A percentile compares a stretch with the other conserved stretches of the same genome.
phyloP scores from a whole-genome alignment of 2,329 filamentous ascomycete species.

The Alternaria angustiovoidea region DNA sequence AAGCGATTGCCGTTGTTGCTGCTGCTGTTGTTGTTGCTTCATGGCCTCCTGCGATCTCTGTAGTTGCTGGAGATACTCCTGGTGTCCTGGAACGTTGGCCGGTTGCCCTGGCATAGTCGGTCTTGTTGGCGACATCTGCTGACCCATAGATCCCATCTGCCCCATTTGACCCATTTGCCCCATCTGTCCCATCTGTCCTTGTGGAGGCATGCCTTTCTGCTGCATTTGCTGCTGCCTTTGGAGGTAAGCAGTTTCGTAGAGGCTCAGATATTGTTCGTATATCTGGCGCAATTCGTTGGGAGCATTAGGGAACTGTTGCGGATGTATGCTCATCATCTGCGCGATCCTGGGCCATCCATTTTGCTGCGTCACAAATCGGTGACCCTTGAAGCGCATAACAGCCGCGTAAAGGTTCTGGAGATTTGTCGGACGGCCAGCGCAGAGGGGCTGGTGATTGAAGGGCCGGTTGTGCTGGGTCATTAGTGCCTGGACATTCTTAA shows the following conservation, averaged over 20 bases:
- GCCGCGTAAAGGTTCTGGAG: slow-evolving; percentile 79
- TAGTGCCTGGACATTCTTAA: slow-evolving; percentile 79
- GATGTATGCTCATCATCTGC: slow-evolving; percentile 55
- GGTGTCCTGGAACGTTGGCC: slow-evolving; percentile 60
- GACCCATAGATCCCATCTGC: slow-evolving; percentile 27
- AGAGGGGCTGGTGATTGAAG: slow-evolving; percentile 76
- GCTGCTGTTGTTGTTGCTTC: slow-evolving; percentile 52
- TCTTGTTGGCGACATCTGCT: slow-evolving; percentile 49
- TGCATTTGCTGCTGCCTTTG: slow-evolving; percentile 60
- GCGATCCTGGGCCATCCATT: slow-evolving; percentile 80
- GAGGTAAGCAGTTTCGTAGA: slow-evolving; percentile 77
- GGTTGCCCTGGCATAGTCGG: slow-evolving; percentile 38
- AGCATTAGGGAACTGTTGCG: slow-evolving; percentile 65
- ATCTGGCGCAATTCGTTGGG: slow-evolving; percentile 73
- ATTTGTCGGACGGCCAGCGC: slow-evolving; percentile 77
- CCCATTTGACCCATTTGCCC: slow-evolving; percentile 11
- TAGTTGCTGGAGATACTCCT: slow-evolving; percentile 55
- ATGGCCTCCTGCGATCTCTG: slow-evolving; percentile 51
- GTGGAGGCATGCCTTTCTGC: slow-evolving; percentile 46
- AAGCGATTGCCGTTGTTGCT: slow-evolving; percentile 40
- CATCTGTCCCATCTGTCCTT: slow-evolving; percentile 33
- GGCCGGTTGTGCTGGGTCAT: slow-evolving; percentile 77
- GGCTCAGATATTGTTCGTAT: slow-evolving; percentile 77
- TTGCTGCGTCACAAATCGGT: slow-evolving; percentile 72
- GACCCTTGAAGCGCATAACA: slow-evolving; percentile 80